Evolutionary conservation across 2,329 filamentous ascomycete species (phyloP).

Genomic region (Ceratocystiopsis sp.): DNA sequence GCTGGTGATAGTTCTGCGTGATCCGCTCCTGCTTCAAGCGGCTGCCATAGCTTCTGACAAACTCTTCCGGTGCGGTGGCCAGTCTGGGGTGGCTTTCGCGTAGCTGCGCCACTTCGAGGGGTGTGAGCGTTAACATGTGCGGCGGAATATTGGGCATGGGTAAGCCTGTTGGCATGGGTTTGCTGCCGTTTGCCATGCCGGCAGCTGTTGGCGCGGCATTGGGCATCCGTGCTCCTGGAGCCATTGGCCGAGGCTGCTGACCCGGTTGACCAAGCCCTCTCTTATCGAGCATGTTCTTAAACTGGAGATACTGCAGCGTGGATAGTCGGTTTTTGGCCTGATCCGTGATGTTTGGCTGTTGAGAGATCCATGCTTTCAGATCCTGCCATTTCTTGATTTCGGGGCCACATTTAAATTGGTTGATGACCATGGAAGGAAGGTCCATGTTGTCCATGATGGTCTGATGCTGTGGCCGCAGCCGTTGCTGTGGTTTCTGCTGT

Average conservation of each 20-base stretch:
- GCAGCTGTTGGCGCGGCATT: not conserved
- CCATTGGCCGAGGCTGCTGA: conserved; percentile 8
- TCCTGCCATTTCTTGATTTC: conserved; percentile 33
- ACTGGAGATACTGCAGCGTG: conserved; percentile 23
- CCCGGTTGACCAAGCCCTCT: conserved; percentile 1
- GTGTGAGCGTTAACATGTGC: conserved; percentile 5
- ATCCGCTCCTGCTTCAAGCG: conserved; percentile 6
- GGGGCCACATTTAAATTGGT: conserved; percentile 17
- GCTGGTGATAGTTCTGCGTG: conserved; percentile 5
- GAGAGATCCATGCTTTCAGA: conserved; percentile 24
- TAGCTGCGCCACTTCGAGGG: conserved; percentile 6
- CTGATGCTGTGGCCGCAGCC: conserved; percentile 16
- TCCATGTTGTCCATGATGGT: conserved; percentile 31
- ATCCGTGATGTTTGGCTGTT: conserved; percentile 18
- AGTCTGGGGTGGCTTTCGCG: conserved; percentile 6
- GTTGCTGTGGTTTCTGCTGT: conserved; percentile 6
- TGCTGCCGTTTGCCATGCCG: not conserved
- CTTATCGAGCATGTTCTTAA: conserved; percentile 14
- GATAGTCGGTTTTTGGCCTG: conserved; percentile 17
- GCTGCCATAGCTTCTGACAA: conserved; percentile 2
- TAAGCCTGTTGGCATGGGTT: not conserved
- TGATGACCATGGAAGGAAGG: conserved; percentile 21
- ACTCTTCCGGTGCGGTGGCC: conserved; percentile 6
- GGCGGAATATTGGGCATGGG: conserved; percentile 6
- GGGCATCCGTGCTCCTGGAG: conserved; percentile 4